phyloP scores from a whole-genome alignment of 169 alveolate species.

The Eimeria necatrix region DNA sequence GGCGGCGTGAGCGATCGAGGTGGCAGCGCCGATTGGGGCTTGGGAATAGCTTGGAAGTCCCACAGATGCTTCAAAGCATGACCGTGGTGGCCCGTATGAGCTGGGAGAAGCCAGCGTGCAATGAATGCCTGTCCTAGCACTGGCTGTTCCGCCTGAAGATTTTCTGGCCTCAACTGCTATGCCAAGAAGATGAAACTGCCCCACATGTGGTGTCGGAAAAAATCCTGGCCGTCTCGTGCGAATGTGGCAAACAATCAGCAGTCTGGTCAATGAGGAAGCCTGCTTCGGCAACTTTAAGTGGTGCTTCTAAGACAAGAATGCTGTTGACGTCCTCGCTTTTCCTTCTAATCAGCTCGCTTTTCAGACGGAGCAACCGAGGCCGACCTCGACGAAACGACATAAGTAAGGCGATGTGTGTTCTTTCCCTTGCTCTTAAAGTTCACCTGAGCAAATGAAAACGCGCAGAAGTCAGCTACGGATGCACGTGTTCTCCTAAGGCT shows the following conservation, averaged over 20 bases:
- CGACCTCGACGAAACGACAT: slow-evolving; percentile 44
- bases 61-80: background rate
- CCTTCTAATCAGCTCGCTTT: slow-evolving; percentile 20
- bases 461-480: background rate
- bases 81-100: background rate
- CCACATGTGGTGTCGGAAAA: no score
- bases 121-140: background rate
- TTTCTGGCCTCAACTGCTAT: background rate
- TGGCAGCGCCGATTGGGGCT: no score
- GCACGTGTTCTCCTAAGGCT: background rate
- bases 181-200: no score
- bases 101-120: background rate
- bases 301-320: background rate
- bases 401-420: slow-evolving; percentile 65
- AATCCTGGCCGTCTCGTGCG: no score
- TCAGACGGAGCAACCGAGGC: slow-evolving; percentile 61
- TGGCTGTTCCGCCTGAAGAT: background rate
- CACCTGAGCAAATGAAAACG: background rate
- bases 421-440: slow-evolving; percentile 54
- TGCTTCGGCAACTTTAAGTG: background rate
- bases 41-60: background rate
- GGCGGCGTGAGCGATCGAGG: no score
- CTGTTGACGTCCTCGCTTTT: background rate
- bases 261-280: background rate
- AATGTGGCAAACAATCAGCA: no score